Evolutionary conservation across 2,329 filamentous ascomycete species (phyloP), one percentile per base, ranked within the genome.

Genomic region (Aspergillus fischeri): DNA sequence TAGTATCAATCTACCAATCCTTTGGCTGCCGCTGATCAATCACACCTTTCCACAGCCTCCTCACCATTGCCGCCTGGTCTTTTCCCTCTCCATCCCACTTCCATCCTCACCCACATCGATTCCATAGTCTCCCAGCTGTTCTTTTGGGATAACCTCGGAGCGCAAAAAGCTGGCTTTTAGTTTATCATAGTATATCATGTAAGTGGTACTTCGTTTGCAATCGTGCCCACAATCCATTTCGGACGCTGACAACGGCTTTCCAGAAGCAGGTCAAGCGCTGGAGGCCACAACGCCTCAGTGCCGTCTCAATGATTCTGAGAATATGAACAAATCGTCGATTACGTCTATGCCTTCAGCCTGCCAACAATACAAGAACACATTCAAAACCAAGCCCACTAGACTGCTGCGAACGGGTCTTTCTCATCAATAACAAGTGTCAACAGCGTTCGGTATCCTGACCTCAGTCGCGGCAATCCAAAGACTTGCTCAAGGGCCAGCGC

Each of bases 271-370:
- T 49, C 44, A 45, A 55, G 62, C 61, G 59, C 62, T 60, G 61
- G 55, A 42, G 57, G 60, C 58, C 48, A 24, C 17, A 28, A 49
- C 8, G 62, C 55, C 57, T 59, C 62, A 54, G 61, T 63, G 62
- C 57, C 57, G 24, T 41, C 42, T 45, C 35, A n/a, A 60, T 60
- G 62, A 52, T 55, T 49, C 57, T 53, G 48, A 62, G 56, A 64
- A 60, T 55, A 64, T 64, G 62, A 58, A n/a, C 38, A 48, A 28
- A 48, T 49, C 50, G 53, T 45, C 53, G 49, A 11, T 51, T 14
- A 45, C 42, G 21, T 14, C 27, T 24, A 24, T 11, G 48, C 9
- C 35, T 32, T 9, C n/a, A 28, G 32, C 44, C 48, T 55, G 27
- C 38, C 53, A 20, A 45, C n/a, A 20, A 38, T 28, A 49, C 41